Base-by-base conservation (phyloP, 495 filamentous ascomycete genomes). In the Aspergillus hancockii region DNA sequence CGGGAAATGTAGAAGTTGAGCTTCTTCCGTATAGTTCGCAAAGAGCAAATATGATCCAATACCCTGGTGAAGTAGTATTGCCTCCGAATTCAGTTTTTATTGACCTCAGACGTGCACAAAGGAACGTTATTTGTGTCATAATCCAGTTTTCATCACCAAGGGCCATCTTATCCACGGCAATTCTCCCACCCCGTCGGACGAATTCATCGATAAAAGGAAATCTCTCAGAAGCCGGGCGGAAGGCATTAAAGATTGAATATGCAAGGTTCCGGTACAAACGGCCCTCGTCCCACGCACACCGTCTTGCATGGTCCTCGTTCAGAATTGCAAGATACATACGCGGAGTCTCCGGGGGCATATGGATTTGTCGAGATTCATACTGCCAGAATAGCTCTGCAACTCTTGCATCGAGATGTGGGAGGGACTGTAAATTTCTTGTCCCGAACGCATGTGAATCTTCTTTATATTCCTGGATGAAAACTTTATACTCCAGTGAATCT, bases 211-310 rank as follows among this genome's bases (percentile, higher is more conserved):
- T 62, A 25, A 21, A 51, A 4, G 51, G 31, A 9, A 56, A 62
- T 34, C 57, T 65, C 25, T 67, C 50, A 21, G 51, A 10, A 7
- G 49, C 19, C 8, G 72, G 58, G 22, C 68, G 57, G 6, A 75
- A 70, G 4, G 69, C 31, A 60, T 84, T 82, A 49, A 88, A 63
- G 31, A 84, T 49, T 0, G 80, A 79, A 61, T 91, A 92, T 0
- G 79, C 87, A 23, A 91, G 63, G 21, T 71, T 66, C 18, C 89
- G 76, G 31, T 83, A 68, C 0, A 50, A 22, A 14, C 76, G 79
- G 53, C 85, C 86, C 13, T 77, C 60, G 54, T 77, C 77, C 90
- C 90, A 93, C 4, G 85, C 84, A 60, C 84, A 89, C 38, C 78
- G 77, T 38, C 83, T 77, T 7, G 73, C 53, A 36, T 81, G 82